Percentiles rank a stretch among this genome's conserved stretches.
Conservation (phyloP, 768 basidiomycete genomes). For the Coprinopsis sp. region DNA sequence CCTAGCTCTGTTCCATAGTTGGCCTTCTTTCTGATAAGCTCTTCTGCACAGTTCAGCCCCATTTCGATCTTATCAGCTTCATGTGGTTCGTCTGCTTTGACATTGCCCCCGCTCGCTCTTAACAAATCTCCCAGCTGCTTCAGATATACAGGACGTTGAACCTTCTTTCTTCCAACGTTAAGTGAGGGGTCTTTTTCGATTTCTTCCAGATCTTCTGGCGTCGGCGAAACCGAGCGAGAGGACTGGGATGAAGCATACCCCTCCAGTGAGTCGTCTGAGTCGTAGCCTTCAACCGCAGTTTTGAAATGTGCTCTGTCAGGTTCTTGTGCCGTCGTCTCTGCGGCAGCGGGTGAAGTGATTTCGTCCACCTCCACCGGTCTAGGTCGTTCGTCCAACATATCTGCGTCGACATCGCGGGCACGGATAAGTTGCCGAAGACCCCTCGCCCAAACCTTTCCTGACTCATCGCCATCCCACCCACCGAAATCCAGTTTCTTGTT, state of each 20-base stretch:
- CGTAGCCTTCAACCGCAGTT: constrained; percentile 35
- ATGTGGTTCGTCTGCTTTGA: constrained; percentile 50
- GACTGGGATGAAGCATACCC: constrained; percentile 73
- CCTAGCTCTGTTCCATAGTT: constrained; percentile 87
- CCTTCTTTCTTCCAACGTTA: constrained; percentile 61
- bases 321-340: constrained; percentile 1
- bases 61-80: constrained; percentile 78
- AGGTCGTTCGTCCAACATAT: constrained; percentile 15
- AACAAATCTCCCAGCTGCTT: constrained; percentile 77
- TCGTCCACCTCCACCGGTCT: constrained; percentile 10
- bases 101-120: constrained; percentile 49
- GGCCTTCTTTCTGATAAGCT: constrained; percentile 77
- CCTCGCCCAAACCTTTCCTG: constrained; percentile 61
- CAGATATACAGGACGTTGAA: constrained; percentile 84
- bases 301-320: constrained; percentile 18
- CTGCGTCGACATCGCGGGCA: constrained; percentile 48
- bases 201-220: constrained; percentile 74
- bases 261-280: constrained; percentile 82
- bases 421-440: constrained; percentile 50
- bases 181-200: constrained; percentile 84
- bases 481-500: constrained; percentile 74
- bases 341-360: constrained; percentile 4
- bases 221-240: constrained; percentile 71
- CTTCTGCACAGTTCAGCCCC: constrained; percentile 75
- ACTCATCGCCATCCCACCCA: constrained; percentile 76